phyloP scores from a whole-genome alignment of 768 basidiomycete species.

The Suillus brevipes region DNA sequence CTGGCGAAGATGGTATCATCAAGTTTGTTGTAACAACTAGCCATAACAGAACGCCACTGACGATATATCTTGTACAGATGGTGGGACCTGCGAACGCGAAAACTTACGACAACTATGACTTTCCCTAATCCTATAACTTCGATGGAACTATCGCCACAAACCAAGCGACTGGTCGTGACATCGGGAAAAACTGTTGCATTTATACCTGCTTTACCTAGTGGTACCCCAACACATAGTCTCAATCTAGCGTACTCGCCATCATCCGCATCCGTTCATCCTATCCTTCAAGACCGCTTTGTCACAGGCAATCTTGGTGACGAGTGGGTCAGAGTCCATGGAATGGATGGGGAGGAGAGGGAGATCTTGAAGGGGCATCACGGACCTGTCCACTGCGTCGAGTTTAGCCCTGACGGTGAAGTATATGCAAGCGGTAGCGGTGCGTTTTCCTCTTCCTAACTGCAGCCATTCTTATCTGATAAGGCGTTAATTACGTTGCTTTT shows the following conservation, averaged over 20 bases:
- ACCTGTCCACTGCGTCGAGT: constrained; percentile 92
- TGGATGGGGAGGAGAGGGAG: constrained; percentile 88
- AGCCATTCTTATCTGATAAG: constrained; percentile 12
- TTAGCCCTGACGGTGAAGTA: constrained; percentile 95
- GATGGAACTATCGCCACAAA: constrained; percentile 87
- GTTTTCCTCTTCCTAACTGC: constrained; percentile 33
- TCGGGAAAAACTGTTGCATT: constrained; percentile 93
- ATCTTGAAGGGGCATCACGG: constrained; percentile 97
- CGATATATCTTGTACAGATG: constrained; percentile 54
- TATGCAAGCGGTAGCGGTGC: constrained; percentile 95
- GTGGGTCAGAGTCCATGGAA: constrained; percentile 94
- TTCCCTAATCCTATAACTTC: constrained; percentile 85
- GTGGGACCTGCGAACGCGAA: constrained; percentile 91
- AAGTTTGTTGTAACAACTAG: constrained; percentile 54
- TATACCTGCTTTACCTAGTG: constrained; percentile 70
- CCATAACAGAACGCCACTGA: constrained; percentile 12
- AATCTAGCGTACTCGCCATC: constrained; percentile 86
- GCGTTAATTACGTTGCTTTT: constrained; percentile 7
- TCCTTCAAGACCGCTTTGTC: constrained; percentile 85
- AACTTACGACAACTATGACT: constrained; percentile 65
- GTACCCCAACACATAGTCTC: constrained; percentile 69
- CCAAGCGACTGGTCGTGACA: constrained; percentile 83
- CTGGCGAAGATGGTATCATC: constrained; percentile 88
- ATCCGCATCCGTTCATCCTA: constrained; percentile 93
- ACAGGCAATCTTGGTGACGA: constrained; percentile 89